Percentiles rank a stretch among this genome's conserved stretches.
phyloP scores from a whole-genome alignment of 495 filamentous ascomycete genomes.

The Xylaria palmicola region DNA sequence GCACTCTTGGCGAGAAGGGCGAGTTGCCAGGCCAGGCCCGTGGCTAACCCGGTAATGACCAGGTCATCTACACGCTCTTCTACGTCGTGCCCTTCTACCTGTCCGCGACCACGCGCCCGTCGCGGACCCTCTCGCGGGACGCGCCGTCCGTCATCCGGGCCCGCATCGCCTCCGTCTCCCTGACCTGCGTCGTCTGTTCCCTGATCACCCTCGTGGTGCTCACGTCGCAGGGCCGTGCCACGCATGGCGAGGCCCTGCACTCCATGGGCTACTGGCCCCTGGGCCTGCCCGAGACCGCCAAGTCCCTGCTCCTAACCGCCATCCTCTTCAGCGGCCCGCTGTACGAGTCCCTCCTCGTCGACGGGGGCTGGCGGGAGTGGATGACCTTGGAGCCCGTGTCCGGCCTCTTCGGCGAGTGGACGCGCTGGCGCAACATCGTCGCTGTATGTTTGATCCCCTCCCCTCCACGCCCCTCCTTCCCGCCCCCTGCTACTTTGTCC shows the following conservation, averaged over 20 bases:
- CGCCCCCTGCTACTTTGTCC: too few species aligned
- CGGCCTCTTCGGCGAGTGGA: conserved; percentile 43
- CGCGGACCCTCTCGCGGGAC: conserved; percentile 79
- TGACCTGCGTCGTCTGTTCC: conserved; percentile 64
- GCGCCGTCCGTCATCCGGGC: conserved; percentile 85
- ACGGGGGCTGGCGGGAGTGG: conserved; percentile 70
- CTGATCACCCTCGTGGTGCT: conserved; percentile 62
- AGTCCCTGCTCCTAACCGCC: conserved; percentile 63
- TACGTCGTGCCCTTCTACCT: conserved; percentile 94
- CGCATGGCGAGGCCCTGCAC: conserved; percentile 54
- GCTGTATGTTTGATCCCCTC: conserved; percentile 38
- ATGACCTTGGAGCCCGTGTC: conserved; percentile 37
- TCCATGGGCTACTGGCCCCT: conserved; percentile 76
- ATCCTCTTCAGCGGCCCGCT: conserved; percentile 85
- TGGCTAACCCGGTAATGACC: too few species aligned
- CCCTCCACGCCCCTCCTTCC: neutral
- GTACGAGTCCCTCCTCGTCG: conserved; percentile 69
- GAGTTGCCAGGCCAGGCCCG: too few species aligned
- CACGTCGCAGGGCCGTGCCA: conserved; percentile 24
- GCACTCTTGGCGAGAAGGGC: conserved; percentile 3
- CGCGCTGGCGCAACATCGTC: conserved; percentile 56
- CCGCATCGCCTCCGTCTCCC: conserved; percentile 73
- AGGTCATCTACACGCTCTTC: conserved; percentile 74
- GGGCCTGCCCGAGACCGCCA: conserved; percentile 57
- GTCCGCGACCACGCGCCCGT: conserved; percentile 74